Evolutionary conservation across 345 rosid genomes (phyloP), one percentile per base, ranked within the genome.

Genomic region (Syzygium aromaticum): DNA sequence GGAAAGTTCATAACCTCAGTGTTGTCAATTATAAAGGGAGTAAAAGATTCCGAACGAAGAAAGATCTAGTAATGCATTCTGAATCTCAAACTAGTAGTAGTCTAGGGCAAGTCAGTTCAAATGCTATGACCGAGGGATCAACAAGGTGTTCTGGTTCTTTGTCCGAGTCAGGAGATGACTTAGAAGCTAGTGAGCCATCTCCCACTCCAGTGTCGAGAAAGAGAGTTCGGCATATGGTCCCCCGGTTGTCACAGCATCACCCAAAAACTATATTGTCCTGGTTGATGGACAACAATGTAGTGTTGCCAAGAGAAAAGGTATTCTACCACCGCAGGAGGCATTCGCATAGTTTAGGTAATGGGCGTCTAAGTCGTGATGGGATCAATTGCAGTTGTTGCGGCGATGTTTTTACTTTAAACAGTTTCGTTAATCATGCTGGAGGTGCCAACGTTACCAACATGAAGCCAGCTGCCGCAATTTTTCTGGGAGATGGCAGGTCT

Each of bases 401-500:
- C 49, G 88, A 89, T 86, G 88, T 93, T 33, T 93, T 90, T 87
- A 91, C 91, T 54, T 89, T 95, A 83, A 88, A 88, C 77, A 87
- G 90, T 85, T 97, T 97, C 89, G 91, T 86, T 87, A 90, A 84
- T 90, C 98, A 97, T 91, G 93, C 91, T 56, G 92, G 89, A 73
- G 82, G 82, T 73, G 82, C 49, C 49, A 38, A 73, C 84, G 86
- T 93, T 84, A 90, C 84, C 61, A 84, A 84, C 86, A 14, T 87
- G 86, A 92, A 89, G 61, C 93, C 98, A 33, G 92, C 94, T 89
- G 90, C 94, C 83, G 85, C 88, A 85, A 94, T 96, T 84, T 93
- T 92, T 89, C 87, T 97, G 86, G 92, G 93, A 84, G 98, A 96
- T 92, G 98, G 98, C 56, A 93, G 95, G 89, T 94, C 98, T 92